Evolutionary conservation across 2,329 filamentous ascomycete genomes (phyloP).

Genomic region (Dryadomyces quercus-mongolicae): DNA sequence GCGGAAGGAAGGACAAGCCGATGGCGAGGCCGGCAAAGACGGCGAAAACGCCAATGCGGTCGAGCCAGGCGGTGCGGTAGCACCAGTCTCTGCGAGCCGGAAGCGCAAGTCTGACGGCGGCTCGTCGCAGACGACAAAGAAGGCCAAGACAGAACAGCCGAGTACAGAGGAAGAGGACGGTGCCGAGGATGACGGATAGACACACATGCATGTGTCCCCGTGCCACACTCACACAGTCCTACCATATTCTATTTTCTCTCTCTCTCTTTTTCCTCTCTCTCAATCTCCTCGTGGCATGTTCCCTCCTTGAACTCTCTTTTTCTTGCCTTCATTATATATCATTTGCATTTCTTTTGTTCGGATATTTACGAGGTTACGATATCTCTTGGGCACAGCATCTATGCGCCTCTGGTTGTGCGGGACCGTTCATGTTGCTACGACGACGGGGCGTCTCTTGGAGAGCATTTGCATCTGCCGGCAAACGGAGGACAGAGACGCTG

Average conservation of each 20-base stretch:
- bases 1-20: constrained; percentile 37
- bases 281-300: not conserved
- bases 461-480: too few species aligned
- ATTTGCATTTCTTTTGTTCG: constrained; percentile 3
- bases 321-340: not conserved
- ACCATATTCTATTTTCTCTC: not conserved
- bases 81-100: constrained; percentile 27
- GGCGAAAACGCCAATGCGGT: constrained; percentile 17
- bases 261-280: not conserved
- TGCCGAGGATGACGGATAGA: constrained; percentile 14
- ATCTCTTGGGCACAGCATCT: not conserved
- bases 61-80: constrained; percentile 6
- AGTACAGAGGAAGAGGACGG: constrained; percentile 28
- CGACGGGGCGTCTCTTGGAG: not conserved
- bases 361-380: constrained; percentile 10
- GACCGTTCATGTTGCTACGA: not conserved
- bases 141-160: constrained; percentile 29
- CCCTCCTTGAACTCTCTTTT: not conserved
- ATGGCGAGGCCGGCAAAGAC: constrained; percentile 24
- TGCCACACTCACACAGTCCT: not conserved
- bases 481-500: not conserved
- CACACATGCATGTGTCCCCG: not conserved
- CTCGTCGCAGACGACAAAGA: constrained; percentile 38
- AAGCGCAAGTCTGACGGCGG: constrained; percentile 50
- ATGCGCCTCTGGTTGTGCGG: not conserved